A percentile compares a stretch with the other conserved stretches of the same genome.
phyloP scores from a whole-genome alignment of 1,284 basidiomycete species.

The Neonothopanus nambi region DNA sequence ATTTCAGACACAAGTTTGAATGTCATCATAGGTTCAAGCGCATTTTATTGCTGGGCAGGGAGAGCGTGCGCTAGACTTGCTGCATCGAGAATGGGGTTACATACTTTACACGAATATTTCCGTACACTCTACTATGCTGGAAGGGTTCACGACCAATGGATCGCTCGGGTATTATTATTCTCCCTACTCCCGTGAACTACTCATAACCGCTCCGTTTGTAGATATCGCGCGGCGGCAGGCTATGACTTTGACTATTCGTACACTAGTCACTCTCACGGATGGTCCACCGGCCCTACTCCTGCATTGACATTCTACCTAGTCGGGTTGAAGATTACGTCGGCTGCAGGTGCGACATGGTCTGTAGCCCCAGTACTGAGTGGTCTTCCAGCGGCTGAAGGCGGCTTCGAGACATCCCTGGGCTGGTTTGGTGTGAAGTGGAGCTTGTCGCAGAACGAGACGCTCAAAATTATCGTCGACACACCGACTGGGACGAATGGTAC shows the following conservation, averaged over 20 bases:
- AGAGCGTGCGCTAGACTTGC: constrained; percentile 46
- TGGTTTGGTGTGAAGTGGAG: constrained; percentile 41
- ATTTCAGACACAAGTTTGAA: not conserved
- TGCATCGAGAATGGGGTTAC: constrained; percentile 53
- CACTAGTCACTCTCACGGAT: constrained; percentile 47
- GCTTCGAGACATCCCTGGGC: constrained; percentile 42
- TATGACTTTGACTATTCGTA: constrained; percentile 51
- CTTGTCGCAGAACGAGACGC: constrained; percentile 14
- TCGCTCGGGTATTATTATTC: constrained; percentile 38
- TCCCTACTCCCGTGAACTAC: not conserved
- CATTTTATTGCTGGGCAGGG: constrained; percentile 51
- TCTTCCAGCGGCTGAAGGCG: constrained; percentile 39
- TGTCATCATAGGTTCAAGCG: constrained; percentile 41
- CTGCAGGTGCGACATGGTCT: constrained; percentile 41
- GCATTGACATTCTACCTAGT: constrained; percentile 46
- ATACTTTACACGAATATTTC: constrained; percentile 53
- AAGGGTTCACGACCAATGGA: constrained; percentile 52
- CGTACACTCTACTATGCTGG: constrained; percentile 51
- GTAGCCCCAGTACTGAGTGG: constrained; percentile 42
- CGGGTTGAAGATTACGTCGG: constrained; percentile 40
- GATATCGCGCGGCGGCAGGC: constrained; percentile 43
- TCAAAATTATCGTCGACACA: constrained; percentile 30
- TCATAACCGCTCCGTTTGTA: constrained; percentile 29
- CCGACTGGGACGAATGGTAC: constrained; percentile 35
- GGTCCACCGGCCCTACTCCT: constrained; percentile 47